Evolutionary conservation across 1,284 basidiomycete genomes (phyloP).

Genomic region (Rhodotorula sp.): DNA sequence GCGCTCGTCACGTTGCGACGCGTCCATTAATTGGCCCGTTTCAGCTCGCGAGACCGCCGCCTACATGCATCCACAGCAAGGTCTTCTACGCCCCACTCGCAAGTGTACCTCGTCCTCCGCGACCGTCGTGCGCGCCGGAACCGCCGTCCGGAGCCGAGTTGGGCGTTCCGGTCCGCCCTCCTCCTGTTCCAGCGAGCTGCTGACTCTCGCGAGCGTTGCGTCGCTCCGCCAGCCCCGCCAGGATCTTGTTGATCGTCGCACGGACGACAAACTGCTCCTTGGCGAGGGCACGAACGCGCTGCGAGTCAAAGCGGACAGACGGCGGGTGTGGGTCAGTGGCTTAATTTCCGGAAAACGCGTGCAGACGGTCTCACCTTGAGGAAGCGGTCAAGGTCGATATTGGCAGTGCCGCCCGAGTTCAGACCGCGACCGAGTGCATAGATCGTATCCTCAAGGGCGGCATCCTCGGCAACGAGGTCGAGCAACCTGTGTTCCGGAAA

Average conservation of each 20-base stretch:
- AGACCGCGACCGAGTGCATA: slow-evolving; percentile 94
- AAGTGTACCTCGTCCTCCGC: neutral
- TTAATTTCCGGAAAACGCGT: neutral
- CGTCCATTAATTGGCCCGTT: neutral
- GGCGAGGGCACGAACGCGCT: slow-evolving; percentile 82
- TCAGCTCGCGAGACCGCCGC: neutral
- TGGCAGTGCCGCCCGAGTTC: slow-evolving; percentile 65
- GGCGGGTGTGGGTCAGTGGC: neutral
- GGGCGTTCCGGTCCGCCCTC: neutral
- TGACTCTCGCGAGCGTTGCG: neutral
- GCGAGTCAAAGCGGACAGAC: slow-evolving; percentile 20
- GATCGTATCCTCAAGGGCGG: slow-evolving; percentile 95
- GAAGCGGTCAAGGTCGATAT: slow-evolving; percentile 89
- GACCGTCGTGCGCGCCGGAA: neutral
- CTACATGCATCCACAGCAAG: neutral
- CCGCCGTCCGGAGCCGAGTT: neutral
- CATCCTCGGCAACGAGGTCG: slow-evolving; percentile 95
- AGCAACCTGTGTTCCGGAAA: slow-evolving; percentile 63
- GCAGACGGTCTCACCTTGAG: slow-evolving; percentile 63
- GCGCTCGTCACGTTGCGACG: slow-evolving; percentile 6
- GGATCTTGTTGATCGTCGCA: slow-evolving; percentile 46
- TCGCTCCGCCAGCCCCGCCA: slow-evolving; percentile 30
- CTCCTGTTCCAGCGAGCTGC: neutral
- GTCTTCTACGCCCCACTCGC: neutral
- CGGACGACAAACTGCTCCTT: slow-evolving; percentile 90